Conservation (phyloP, 805 yeast genomes). For the Candida sithepensis region DNA sequence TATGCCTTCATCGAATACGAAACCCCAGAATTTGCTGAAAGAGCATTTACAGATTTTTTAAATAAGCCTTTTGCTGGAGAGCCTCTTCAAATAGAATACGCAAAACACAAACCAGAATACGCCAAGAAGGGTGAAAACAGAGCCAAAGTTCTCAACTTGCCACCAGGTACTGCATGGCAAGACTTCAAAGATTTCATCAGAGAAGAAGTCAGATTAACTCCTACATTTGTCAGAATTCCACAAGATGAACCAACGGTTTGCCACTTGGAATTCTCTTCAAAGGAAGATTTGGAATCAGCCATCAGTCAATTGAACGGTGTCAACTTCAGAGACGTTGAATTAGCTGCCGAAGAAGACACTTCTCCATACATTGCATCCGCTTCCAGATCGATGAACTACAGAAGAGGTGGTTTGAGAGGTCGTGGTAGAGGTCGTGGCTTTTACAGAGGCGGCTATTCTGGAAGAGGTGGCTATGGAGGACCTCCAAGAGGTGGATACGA, state of each 20-base stretch:
- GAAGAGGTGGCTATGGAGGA: conserved; percentile 32
- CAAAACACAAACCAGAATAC: conserved; percentile 46
- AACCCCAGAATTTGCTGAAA: conserved; percentile 50
- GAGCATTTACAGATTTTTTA: conserved; percentile 45
- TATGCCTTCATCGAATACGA: conserved; percentile 88
- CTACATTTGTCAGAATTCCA: conserved; percentile 57
- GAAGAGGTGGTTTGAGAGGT: conserved; percentile 43
- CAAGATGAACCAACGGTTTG: conserved; percentile 43
- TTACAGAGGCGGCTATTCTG: conserved; percentile 22
- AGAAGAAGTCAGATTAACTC: conserved; percentile 61
- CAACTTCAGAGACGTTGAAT: conserved; percentile 59
- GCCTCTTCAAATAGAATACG: conserved; percentile 48
- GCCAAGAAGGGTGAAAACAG: conserved; percentile 72
- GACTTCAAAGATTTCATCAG: conserved; percentile 87
- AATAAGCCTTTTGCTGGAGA: conserved; percentile 48
- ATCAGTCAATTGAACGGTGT: conserved; percentile 67
- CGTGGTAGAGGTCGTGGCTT: conserved; percentile 37
- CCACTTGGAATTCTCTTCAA: conserved; percentile 54
- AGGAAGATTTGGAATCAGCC: conserved; percentile 74
- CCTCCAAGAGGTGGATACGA: conserved; percentile 21
- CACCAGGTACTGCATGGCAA: conserved; percentile 81
- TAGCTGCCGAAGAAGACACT: conserved; percentile 77
- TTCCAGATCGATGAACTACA: conserved; percentile 45
- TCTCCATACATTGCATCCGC: conserved; percentile 49
- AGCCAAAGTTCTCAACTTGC: conserved; percentile 64